phyloP scores from a whole-genome alignment of 805 yeast species.

The Cephaloascus albidus region DNA sequence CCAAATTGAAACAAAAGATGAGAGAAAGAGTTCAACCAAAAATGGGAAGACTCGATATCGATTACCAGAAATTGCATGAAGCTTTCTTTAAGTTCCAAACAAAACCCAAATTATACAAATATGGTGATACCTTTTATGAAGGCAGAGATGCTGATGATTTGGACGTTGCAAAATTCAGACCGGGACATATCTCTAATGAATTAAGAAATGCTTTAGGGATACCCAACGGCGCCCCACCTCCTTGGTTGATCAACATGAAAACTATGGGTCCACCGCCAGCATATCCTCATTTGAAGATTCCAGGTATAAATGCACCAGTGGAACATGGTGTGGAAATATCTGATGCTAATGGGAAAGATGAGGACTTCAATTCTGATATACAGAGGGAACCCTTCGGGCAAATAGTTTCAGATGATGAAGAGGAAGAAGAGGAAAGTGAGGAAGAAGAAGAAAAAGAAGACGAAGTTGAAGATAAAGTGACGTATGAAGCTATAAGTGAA shows the following conservation, averaged over 20 bases:
- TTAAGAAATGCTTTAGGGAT: slow-evolving; percentile 67
- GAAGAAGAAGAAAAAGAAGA: not conserved
- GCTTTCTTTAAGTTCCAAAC: slow-evolving; percentile 81
- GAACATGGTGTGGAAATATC: no score
- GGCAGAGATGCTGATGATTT: slow-evolving; percentile 52
- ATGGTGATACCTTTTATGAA: slow-evolving; percentile 77
- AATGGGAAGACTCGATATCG: slow-evolving; percentile 78
- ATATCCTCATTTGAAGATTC: slow-evolving; percentile 57
- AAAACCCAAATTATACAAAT: slow-evolving; percentile 56
- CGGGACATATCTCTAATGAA: slow-evolving; percentile 59
- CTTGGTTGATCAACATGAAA: slow-evolving; percentile 71
- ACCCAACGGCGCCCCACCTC: slow-evolving; percentile 50
- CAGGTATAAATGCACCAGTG: slow-evolving; percentile 27
- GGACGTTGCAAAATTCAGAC: slow-evolving; percentile 33
- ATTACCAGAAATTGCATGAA: slow-evolving; percentile 70
- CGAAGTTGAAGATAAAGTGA: not conserved
- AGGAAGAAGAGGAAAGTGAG: not conserved
- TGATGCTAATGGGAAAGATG: no score
- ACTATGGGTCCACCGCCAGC: slow-evolving; percentile 78
- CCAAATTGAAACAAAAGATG: slow-evolving; percentile 59
- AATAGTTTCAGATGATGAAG: not conserved
- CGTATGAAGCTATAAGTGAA: slow-evolving; percentile 3
- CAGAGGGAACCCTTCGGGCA: not conserved
- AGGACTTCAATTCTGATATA: slow-evolving; percentile 14
- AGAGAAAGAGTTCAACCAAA: slow-evolving; percentile 86